Evolutionary conservation across 352 stramenopile genomes (phyloP), one percentile per base, ranked within the genome.

Genomic region (Pythium phragmiticola): DNA sequence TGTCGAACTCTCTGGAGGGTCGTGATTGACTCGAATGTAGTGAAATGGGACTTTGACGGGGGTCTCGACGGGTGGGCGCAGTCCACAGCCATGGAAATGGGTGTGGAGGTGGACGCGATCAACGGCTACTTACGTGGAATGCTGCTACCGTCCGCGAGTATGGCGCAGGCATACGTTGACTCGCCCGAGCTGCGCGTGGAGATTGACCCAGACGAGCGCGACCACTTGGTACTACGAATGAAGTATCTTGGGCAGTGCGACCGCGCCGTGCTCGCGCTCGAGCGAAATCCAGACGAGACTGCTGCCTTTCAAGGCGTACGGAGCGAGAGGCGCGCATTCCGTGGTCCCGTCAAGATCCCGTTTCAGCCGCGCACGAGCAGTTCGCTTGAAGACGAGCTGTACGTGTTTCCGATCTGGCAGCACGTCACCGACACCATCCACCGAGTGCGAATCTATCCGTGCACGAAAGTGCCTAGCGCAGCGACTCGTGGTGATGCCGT

Each of bases 71-170:
- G 78, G 4, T 90, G 82, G 82, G 79, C 54, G 0, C 80, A 87
- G 61, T 87, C 80, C 7, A 80, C 75, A 9, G 42, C 75, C 11
- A 72, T 89, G 55, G 82, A 91, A 57, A 90, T 87, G 82, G 75
- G 78, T 1, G 50, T 90, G 11, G 78, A 89, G 21, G 64, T 90
- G 1, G 70, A 89, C 64, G 76, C 72, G 2, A 70, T 76, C 26
- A 68, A 78, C 46, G 80, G 78, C 2, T 68, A 67, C 2, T 42
- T 91, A 45, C 73, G 57, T 37, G 78, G 79, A 28, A 69, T 81
- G 23, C 61, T 88, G 45, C 49, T 89, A 7, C 60, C 70, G 3
- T 83, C 67, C 19, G 58, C 57, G 21, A 68, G 75, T 17, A 61
- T 70, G 23, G 61, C 45, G 4, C 52, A 70, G 4, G 78, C 77